Conservation (phyloP, 2,329 filamentous ascomycete species). For the Ceratocystis variospora region DNA sequence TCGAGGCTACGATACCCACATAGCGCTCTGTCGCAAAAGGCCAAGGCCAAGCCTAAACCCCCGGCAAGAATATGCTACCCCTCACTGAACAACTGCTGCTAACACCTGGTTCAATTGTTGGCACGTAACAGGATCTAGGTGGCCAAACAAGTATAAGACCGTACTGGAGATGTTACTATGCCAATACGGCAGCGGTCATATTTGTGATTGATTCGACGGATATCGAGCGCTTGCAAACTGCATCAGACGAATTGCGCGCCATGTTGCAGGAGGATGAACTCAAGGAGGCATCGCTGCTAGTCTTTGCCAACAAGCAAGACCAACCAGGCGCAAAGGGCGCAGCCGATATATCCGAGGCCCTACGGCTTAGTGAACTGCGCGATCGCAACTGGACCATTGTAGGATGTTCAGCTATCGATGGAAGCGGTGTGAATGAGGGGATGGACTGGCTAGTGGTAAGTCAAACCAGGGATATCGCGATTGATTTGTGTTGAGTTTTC, state of each 20-base stretch:
- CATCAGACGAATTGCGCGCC: constrained; percentile 77
- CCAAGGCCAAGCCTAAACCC: too few relatives aligned
- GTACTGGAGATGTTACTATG: constrained; percentile 99
- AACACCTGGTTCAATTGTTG: constrained; percentile 13
- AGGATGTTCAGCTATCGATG: constrained; percentile 90
- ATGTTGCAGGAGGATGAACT: constrained; percentile 98
- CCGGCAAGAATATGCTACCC: too few relatives aligned
- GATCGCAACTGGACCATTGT: constrained; percentile 99
- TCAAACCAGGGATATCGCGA: constrained; percentile 19
- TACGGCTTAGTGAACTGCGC: constrained; percentile 77
- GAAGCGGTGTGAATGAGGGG: constrained; percentile 83
- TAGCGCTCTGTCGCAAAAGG: background rate
- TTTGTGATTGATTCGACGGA: constrained; percentile 98
- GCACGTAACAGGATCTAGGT: constrained; percentile 56
- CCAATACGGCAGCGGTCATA: constrained; percentile 94
- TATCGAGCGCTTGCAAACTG: constrained; percentile 85
- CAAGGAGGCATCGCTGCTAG: constrained; percentile 77
- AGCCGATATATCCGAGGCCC: constrained; percentile 87
- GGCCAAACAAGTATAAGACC: constrained; percentile 97
- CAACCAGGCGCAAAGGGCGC: constrained; percentile 93
- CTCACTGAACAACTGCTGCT: constrained; percentile 17
- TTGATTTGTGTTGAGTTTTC: background rate
- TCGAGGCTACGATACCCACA: constrained; percentile 5
- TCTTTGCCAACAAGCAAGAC: constrained; percentile 99
- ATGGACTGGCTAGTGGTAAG: constrained; percentile 97